A percentile compares a stretch with the other conserved stretches of the same genome.
Conservation (phyloP, 2,329 filamentous ascomycete species). For the Biscogniauxia sp. region DNA sequence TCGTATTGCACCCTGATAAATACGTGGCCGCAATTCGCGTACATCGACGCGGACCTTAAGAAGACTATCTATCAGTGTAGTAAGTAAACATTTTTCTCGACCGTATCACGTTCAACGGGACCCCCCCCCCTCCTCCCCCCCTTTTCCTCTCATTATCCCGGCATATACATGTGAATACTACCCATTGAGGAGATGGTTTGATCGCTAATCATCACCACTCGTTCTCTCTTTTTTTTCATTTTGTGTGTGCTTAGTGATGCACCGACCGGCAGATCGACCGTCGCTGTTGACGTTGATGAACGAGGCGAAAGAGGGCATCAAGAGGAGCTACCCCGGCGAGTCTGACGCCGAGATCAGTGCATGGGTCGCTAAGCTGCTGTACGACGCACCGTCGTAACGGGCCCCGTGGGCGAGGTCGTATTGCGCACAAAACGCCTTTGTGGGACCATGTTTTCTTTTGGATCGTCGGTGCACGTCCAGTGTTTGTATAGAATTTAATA, state of each 20-base stretch:
- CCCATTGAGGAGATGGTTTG: too few species aligned
- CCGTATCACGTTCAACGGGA: too few species aligned
- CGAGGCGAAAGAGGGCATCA: constrained; percentile 2
- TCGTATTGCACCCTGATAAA: constrained; percentile 10
- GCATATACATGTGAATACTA: too few species aligned
- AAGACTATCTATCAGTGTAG: constrained; percentile 14
- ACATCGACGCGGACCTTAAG: constrained; percentile 15
- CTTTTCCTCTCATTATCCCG: neutral
- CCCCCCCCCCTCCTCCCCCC: too few species aligned
- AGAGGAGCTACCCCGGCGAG: constrained; percentile 9
- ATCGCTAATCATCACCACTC: too few species aligned
- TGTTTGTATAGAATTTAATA: too few species aligned
- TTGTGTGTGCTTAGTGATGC: constrained; percentile 7
- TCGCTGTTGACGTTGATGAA: constrained; percentile 3
- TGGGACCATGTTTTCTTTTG: too few species aligned
- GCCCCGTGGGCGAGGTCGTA: too few species aligned
- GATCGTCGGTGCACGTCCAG: too few species aligned
- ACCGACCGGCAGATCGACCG: constrained; percentile 15
- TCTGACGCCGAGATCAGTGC: constrained; percentile 7
- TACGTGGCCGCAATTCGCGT: neutral
- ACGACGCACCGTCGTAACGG: neutral
- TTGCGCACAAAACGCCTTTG: too few species aligned
- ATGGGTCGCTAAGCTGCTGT: constrained; percentile 13
- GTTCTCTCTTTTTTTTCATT: neutral
- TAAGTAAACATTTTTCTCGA: too few species aligned